phyloP scores from a whole-genome alignment of 768 basidiomycete genomes.

The Pholiota microspora region DNA sequence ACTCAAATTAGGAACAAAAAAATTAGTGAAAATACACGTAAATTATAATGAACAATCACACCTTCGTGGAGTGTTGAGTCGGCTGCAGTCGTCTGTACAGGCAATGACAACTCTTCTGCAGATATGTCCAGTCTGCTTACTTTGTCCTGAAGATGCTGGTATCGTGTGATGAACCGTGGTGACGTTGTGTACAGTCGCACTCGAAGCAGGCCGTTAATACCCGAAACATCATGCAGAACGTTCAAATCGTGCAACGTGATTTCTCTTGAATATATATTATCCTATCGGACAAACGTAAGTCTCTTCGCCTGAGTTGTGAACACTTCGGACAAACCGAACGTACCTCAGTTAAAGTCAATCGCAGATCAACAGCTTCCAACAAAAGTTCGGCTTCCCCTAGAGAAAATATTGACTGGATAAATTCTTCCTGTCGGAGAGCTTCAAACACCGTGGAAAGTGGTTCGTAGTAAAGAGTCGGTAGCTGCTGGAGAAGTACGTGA shows the following conservation, averaged over 20 bases:
- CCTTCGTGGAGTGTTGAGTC: conserved; percentile 10
- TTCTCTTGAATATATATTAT: conserved; percentile 67
- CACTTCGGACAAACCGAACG: conserved; percentile 8
- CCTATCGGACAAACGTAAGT: conserved; percentile 38
- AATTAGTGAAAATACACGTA: neutral
- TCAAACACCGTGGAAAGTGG: conserved; percentile 69
- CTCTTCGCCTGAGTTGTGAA: neutral
- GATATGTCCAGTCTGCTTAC: conserved; percentile 27
- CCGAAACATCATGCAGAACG: conserved; percentile 64
- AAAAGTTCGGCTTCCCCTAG: conserved; percentile 60
- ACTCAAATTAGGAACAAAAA: neutral
- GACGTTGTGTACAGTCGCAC: conserved; percentile 44
- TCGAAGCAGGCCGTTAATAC: conserved; percentile 60
- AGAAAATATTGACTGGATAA: conserved; percentile 43
- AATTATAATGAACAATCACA: neutral
- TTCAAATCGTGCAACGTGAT: conserved; percentile 72
- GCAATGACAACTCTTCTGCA: conserved; percentile 4
- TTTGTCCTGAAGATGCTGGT: conserved; percentile 61
- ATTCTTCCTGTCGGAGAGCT: conserved; percentile 64
- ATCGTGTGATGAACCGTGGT: conserved; percentile 68
- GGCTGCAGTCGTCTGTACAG: neutral
- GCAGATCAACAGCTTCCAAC: conserved; percentile 69
- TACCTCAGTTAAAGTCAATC: conserved; percentile 67
- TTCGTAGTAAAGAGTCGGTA: conserved; percentile 76
- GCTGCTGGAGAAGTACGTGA: conserved; percentile 56